Evolutionary conservation across 345 rosid genomes (phyloP).

Genomic region (Acer yangbiense): DNA sequence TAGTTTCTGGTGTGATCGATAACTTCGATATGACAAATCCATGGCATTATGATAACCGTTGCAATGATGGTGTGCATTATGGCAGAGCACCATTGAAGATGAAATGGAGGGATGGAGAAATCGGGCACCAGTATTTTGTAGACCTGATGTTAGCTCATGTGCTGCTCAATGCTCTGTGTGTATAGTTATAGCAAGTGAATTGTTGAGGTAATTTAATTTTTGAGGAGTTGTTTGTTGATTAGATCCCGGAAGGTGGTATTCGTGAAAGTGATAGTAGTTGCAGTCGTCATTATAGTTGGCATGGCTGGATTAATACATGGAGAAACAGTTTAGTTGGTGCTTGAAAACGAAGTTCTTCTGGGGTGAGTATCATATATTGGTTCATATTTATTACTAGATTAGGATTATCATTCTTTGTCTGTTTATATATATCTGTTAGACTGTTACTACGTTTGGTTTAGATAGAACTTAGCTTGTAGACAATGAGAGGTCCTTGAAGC

Average conservation of each 20-base stretch:
- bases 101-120: constrained; percentile 90
- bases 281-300: not conserved
- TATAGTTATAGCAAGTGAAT: constrained; percentile 28
- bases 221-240: not conserved
- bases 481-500: constrained; percentile 6
- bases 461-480: constrained; percentile 13
- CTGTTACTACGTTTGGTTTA: not conserved
- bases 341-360: constrained; percentile 3
- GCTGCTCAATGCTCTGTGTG: constrained; percentile 74
- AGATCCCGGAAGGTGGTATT: constrained; percentile 10
- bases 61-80: constrained; percentile 92
- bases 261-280: not conserved
- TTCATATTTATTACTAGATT: constrained; percentile 6
- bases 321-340: constrained; percentile 14
- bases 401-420: constrained; percentile 36
- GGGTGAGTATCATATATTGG: constrained; percentile 7
- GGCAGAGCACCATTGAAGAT: constrained; percentile 84
- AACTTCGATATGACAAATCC: constrained; percentile 91
- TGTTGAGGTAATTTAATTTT: not conserved
- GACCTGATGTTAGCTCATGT: constrained; percentile 92
- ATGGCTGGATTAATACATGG: not conserved
- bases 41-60: constrained; percentile 91
- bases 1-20: constrained; percentile 74
- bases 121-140: constrained; percentile 98
- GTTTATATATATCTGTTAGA: constrained; percentile 11